Evolutionary conservation across 192 early-diverging fungal species (phyloP), one percentile per base, ranked within the genome.

Genomic region (Coemansia sp.): DNA sequence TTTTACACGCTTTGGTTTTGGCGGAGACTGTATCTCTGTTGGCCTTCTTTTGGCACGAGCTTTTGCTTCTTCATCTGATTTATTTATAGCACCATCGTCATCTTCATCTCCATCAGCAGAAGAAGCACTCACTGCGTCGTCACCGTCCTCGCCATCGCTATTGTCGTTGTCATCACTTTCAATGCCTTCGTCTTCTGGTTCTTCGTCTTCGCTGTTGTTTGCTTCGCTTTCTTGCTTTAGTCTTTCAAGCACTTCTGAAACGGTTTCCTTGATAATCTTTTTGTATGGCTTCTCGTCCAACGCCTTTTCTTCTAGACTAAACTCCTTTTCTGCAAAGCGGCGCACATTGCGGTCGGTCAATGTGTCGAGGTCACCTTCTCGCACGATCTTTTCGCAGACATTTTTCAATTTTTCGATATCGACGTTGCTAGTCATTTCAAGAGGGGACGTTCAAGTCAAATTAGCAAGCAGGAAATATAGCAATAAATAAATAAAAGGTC

Each of bases 261-360:
- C 68, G 0, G 64, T 64, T 1, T 65, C 69, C 48, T 74, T 79
- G 30, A 75, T 62, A 1, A 70, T 31, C 49, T 60, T 10, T 33
- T 81, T 81, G 60, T 70, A 72, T 21, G 66, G 73, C 35, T 61
- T 26, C 45, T 70, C 39, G 18, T 75, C 73, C 29, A 81, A 58
- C 12, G 20, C 7, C 46, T 72, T 67, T 45, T 67, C 56, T 21
- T 67, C 67, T 4, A 81, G 61, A 1, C 69, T 62, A 57, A 81
- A 6, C 28, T 56, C 51, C 40, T 68, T 56, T 58, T 81, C 78
- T 15, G 68, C 68, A 28, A 26, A 57, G 4, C 72, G 61, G 16
- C 78, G 78, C 2, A 81, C 63, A 30, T 23, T 42, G 46, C 73
- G 72, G n/a, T 64, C 66, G 0, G 78, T 75, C 55, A 81, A 53